Conservation (phyloP, 768 basidiomycete genomes). For the Termitomyces sp. region DNA sequence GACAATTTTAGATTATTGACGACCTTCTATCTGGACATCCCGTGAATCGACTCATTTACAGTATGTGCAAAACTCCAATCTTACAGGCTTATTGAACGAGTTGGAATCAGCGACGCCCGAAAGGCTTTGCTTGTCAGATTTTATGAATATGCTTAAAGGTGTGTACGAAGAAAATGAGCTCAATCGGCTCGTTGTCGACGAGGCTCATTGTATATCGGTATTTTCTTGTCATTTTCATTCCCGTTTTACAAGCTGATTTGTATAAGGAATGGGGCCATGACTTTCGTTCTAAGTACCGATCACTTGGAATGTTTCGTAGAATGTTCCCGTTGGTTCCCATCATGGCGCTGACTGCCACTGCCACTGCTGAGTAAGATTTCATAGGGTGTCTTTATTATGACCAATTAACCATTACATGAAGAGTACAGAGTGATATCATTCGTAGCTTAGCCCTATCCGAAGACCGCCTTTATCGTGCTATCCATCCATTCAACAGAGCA, state of each 20-base stretch:
- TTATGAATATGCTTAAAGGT: conserved; percentile 45
- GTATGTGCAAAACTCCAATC: conserved; percentile 33
- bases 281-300: conserved; percentile 72
- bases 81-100: background rate
- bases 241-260: background rate
- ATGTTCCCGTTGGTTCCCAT: conserved; percentile 70
- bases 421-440: conserved; percentile 75
- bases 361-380: conserved; percentile 56
- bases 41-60: conserved; percentile 63
- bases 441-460: conserved; percentile 57
- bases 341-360: conserved; percentile 86
- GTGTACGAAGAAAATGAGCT: conserved; percentile 56
- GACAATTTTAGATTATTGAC: conserved; percentile 46
- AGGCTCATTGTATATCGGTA: conserved; percentile 86
- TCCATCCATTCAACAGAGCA: conserved; percentile 77
- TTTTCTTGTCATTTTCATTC: conserved; percentile 12
- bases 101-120: conserved; percentile 68
- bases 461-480: conserved; percentile 54
- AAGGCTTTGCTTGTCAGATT: conserved; percentile 53
- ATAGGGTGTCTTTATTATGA: too few relatives aligned
- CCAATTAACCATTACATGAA: conserved; percentile 24
- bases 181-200: conserved; percentile 77
- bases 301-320: conserved; percentile 66
- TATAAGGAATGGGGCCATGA: conserved; percentile 82
- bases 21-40: conserved; percentile 64